phyloP scores from a whole-genome alignment of 2,329 filamentous ascomycete species.

The Pseudogymnoascus sp. region DNA sequence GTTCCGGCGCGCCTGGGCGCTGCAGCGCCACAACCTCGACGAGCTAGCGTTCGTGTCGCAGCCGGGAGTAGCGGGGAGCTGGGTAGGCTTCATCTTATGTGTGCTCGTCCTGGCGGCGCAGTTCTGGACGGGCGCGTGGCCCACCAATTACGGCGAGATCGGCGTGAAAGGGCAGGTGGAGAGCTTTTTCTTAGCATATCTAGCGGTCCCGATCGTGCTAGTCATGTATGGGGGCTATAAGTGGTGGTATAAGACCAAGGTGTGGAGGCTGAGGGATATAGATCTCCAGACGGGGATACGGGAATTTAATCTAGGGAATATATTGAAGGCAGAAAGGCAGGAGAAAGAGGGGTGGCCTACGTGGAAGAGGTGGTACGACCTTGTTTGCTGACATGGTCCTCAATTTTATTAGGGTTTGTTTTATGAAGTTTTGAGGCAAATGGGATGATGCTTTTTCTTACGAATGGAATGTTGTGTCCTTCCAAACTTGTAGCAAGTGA shows the following conservation, averaged over 20 bases:
- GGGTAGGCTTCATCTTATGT: constrained; percentile 70
- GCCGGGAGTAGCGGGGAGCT: constrained; percentile 71
- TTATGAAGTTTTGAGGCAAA: neutral
- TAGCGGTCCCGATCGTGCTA: constrained; percentile 62
- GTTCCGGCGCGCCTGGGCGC: constrained; percentile 71
- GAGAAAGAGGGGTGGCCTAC: constrained; percentile 63
- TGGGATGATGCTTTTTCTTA: neutral
- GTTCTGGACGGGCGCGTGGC: constrained; percentile 80
- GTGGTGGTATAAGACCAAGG: constrained; percentile 58
- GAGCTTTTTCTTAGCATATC: constrained; percentile 66
- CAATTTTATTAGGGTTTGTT: constrained; percentile 27
- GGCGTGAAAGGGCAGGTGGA: constrained; percentile 41
- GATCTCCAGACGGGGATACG: constrained; percentile 78
- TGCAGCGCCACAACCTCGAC: constrained; percentile 57
- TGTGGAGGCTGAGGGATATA: constrained; percentile 66
- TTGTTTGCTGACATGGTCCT: constrained; percentile 48
- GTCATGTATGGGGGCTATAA: constrained; percentile 69
- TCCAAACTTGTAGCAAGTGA: too few relatives aligned
- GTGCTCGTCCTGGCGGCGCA: constrained; percentile 68
- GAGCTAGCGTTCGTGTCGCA: constrained; percentile 79
- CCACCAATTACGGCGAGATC: constrained; percentile 49
- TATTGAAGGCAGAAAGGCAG: constrained; percentile 71
- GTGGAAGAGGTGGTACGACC: constrained; percentile 71
- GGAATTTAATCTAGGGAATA: constrained; percentile 70
- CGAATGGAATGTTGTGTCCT: too few relatives aligned